Evolutionary conservation across 441 rosid species (phyloP).

Genomic region (Melastoma candidum): DNA sequence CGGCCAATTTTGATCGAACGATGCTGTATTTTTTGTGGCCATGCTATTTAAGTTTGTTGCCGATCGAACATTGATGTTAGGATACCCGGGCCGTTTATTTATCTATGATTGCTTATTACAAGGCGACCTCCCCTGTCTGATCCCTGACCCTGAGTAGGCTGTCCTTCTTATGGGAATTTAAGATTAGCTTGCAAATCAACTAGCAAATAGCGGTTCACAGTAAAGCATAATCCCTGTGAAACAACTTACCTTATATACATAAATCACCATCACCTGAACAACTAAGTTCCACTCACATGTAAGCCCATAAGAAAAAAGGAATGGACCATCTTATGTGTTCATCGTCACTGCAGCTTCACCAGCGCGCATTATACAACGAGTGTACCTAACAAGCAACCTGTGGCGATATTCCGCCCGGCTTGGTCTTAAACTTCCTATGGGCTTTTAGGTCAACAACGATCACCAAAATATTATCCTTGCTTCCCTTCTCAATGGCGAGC

Average conservation of each 20-base stretch:
- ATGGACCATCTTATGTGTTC: slow-evolving; percentile 57
- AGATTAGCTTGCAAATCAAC: too few relatives aligned
- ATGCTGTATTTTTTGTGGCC: not conserved
- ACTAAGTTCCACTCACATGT: slow-evolving; percentile 40
- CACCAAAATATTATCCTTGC: slow-evolving; percentile 7
- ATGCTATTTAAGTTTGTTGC: too few relatives aligned
- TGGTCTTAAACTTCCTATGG: slow-evolving; percentile 10
- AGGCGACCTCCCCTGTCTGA: too few relatives aligned
- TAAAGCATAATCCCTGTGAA: too few relatives aligned
- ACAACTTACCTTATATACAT: slow-evolving; percentile 17
- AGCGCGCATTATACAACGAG: slow-evolving; percentile 28
- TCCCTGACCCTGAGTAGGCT: too few relatives aligned
- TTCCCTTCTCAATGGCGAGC: slow-evolving; percentile 5
- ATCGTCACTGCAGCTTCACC: slow-evolving; percentile 15
- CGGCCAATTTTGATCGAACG: not conserved
- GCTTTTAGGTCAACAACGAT: slow-evolving; percentile 8
- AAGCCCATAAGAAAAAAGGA: slow-evolving; percentile 68
- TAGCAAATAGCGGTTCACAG: too few relatives aligned
- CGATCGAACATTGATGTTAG: too few relatives aligned
- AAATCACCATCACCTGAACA: slow-evolving; percentile 23
- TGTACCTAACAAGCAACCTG: not conserved
- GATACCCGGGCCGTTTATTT: too few relatives aligned
- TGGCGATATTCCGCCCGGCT: not conserved
- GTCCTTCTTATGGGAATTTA: too few relatives aligned
- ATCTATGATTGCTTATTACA: too few relatives aligned